Base-by-base conservation (phyloP, 306 rosid species). In the Cucurbita maxima region DNA sequence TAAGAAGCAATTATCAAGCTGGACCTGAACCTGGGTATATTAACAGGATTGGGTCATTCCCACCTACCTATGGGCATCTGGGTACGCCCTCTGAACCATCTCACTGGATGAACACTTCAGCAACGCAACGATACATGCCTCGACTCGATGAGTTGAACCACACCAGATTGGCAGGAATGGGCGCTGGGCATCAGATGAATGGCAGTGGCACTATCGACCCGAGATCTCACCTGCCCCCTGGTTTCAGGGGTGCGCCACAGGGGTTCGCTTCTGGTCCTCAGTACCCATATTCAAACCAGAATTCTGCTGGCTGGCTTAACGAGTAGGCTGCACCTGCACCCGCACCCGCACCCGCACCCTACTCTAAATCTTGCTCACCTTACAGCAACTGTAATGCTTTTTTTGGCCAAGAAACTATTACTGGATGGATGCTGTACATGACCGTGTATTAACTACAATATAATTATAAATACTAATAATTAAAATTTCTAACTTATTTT, bases 91-190 rank as follows among this genome's bases (percentile, higher is more conserved):
- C 81, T 4, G 81, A 78, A 58, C 40, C 79, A 13, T 62, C 87
- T 57, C 85, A 78, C 79, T 48, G 72, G 71, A 88, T 19, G 63
- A 76, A 57, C 69, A 75, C 77, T 10, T 83, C 96, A 11, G 79
- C 87, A 38, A 88, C 80, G 85, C 84, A 83, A 47, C 89, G 86
- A 52, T 89, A 89, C 77, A 85, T 81, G 6, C 90, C 96, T 53
- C 87, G 84, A 60, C 36, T 89, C 18, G 90, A 92, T 66, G 90
- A 84, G 71, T 34, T 82, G 45, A 91, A 86, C 84, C 81, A 76
- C 76, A 15, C 19, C 6, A 73, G 87, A 72, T 60, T 73, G 67
- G 79, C 78, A 40, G 62, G 79, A 77, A 45, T 82, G 18, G 82
- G 85, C 6, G 48, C 77, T 43, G 86, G 58, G 34, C 80, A 67